These are phyloP conservation scores for Ophiobolus disseminans DNA, from an alignment of 2,329 filamentous ascomycete species.

Conservation along the genomic window DNA sequence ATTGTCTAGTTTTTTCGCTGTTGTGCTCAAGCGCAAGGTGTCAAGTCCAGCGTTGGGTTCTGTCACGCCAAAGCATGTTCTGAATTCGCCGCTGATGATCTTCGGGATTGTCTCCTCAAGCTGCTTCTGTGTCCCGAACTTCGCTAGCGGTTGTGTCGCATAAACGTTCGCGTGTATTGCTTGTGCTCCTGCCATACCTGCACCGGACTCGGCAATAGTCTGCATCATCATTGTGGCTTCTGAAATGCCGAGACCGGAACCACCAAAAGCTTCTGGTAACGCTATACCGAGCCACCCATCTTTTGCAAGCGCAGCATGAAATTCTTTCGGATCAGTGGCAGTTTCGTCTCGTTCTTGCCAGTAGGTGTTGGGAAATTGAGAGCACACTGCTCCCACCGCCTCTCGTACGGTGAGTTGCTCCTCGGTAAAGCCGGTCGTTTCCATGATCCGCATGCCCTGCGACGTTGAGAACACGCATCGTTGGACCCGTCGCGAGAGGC, in stretches of 20 bases:
- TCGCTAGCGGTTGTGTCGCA: conserved; percentile 76
- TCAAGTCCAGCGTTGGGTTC: conserved; percentile 83
- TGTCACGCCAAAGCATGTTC: conserved; percentile 84
- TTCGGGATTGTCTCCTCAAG: conserved; percentile 69
- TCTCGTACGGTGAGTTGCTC: conserved; percentile 76
- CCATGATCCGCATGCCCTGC: conserved; percentile 64
- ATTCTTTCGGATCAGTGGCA: conserved; percentile 74
- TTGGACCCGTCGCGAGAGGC: background rate
- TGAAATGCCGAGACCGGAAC: conserved; percentile 76
- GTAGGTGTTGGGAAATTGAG: conserved; percentile 73
- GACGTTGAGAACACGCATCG: conserved; percentile 41
- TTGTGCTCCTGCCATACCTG: conserved; percentile 74
- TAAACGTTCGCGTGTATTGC: conserved; percentile 71
- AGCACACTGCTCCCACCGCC: conserved; percentile 71
- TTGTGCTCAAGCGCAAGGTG: conserved; percentile 68
- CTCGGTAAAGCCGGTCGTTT: conserved; percentile 73
- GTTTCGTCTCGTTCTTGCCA: conserved; percentile 77
- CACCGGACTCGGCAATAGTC: conserved; percentile 77
- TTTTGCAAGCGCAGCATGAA: conserved; percentile 75
- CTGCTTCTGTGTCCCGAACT: conserved; percentile 73
- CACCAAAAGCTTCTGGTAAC: conserved; percentile 75
- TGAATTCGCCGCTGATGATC: conserved; percentile 74
- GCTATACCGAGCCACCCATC: conserved; percentile 85
- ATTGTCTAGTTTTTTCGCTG: conserved; percentile 57
- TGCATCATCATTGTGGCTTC: conserved; percentile 91